Conservation (phyloP, 208 protist genomes). For the Angomonas desouzai region DNA sequence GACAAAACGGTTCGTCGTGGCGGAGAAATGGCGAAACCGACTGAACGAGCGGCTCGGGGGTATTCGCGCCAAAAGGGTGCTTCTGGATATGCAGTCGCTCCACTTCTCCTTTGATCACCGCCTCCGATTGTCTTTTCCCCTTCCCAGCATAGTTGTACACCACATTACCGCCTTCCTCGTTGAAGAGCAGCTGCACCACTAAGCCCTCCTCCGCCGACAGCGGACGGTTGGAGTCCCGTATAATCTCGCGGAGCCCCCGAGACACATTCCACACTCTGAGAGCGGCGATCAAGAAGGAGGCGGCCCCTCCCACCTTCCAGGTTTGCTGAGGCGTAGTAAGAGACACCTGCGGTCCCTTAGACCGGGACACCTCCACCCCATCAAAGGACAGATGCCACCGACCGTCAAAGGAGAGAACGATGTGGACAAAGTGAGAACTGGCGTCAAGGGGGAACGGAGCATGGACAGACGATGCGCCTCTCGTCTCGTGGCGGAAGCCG, state of each 20-base stretch:
- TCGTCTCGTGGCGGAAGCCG: constrained; percentile 83
- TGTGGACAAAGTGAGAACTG: constrained; percentile 68
- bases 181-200: constrained; percentile 71
- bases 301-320: constrained; percentile 78
- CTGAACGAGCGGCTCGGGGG: not conserved
- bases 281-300: constrained; percentile 70
- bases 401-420: constrained; percentile 85
- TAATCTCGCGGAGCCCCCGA: constrained; percentile 56
- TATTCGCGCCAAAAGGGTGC: not conserved
- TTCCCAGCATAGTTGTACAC: constrained; percentile 66
- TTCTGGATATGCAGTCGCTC: constrained; percentile 14
- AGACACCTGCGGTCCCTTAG: constrained; percentile 61
- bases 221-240: constrained; percentile 63
- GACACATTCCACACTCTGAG: constrained; percentile 76
- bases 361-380: constrained; percentile 51
- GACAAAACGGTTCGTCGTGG: not conserved
- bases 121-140: constrained; percentile 28
- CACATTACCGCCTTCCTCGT: constrained; percentile 83
- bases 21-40: not conserved
- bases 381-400: constrained; percentile 84
- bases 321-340: constrained; percentile 65
- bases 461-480: constrained; percentile 70
- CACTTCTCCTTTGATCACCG: constrained; percentile 48
- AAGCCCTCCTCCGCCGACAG: constrained; percentile 72
- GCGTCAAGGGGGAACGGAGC: constrained; percentile 59